A percentile compares a stretch with the other conserved stretches of the same genome.
Conservation (phyloP, 2,329 filamentous ascomycete genomes). For the Alternaria incomplexa region DNA sequence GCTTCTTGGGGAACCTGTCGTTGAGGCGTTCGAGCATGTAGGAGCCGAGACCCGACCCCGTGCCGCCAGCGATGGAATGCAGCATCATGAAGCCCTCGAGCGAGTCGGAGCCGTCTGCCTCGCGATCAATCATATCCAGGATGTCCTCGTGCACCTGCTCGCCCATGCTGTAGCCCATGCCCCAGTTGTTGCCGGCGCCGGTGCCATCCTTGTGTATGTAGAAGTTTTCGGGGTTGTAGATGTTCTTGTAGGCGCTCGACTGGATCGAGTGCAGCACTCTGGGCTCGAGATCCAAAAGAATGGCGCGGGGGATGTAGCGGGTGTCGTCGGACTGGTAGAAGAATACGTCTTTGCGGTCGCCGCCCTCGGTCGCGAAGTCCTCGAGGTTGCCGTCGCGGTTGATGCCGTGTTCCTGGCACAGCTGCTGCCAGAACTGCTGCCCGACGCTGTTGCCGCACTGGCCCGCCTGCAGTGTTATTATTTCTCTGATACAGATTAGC, state of each 20-base stretch:
- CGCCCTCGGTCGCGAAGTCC: constrained; percentile 96
- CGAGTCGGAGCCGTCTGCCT: constrained; percentile 97
- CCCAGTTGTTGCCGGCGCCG: constrained; percentile 98
- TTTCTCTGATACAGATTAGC: constrained; percentile 71
- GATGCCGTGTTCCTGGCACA: constrained; percentile 97
- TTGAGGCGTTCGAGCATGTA: constrained; percentile 95
- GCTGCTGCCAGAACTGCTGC: constrained; percentile 98
- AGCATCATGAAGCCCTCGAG: constrained; percentile 99
- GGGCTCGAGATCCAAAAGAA: constrained; percentile 93
- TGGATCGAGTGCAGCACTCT: constrained; percentile 92
- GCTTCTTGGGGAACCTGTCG: constrained; percentile 97
- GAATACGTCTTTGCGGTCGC: constrained; percentile 98
- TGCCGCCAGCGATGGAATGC: constrained; percentile 96
- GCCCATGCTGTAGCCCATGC: constrained; percentile 91
- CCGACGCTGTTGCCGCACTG: constrained; percentile 99
- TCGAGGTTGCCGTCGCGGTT: constrained; percentile 96
- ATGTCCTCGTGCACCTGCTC: constrained; percentile 94
- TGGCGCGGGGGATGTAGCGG: constrained; percentile 94
- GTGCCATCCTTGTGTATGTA: constrained; percentile 93
- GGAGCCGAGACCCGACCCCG: constrained; percentile 92
- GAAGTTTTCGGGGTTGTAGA: constrained; percentile 99
- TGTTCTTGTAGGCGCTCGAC: constrained; percentile 92
- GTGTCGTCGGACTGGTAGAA: constrained; percentile 99
- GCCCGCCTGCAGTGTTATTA: constrained; percentile 98
- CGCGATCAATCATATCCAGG: constrained; percentile 98